These are phyloP conservation scores for Akanthomyces dipterigenus DNA, from an alignment of 2,329 filamentous ascomycete genomes.

Conservation along the genomic window DNA sequence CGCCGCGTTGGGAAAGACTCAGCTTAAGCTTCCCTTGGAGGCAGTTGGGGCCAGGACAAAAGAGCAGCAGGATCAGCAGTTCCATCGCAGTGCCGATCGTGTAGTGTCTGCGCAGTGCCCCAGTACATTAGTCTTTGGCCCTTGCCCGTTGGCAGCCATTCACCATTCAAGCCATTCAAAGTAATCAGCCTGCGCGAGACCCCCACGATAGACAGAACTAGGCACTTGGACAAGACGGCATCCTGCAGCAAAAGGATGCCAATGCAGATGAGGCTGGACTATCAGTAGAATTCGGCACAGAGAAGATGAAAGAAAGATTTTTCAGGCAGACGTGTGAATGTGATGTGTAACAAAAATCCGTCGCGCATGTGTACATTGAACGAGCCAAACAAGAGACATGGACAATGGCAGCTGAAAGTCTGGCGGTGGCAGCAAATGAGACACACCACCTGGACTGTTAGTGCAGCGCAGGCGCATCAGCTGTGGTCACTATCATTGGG, in stretches of 20 bases:
- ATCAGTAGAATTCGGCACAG: background rate
- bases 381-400: background rate
- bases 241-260: background rate
- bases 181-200: background rate
- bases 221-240: background rate
- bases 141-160: background rate
- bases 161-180: background rate
- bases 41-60: background rate
- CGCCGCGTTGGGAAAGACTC: background rate
- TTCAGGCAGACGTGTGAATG: background rate
- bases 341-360: conserved; percentile 2
- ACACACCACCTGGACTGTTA: background rate
- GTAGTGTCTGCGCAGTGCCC: background rate
- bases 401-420: background rate
- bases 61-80: background rate
- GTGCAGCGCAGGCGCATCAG: background rate
- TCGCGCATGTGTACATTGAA: background rate
- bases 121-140: background rate
- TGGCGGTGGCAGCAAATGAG: background rate
- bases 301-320: background rate
- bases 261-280: background rate
- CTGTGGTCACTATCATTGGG: background rate
- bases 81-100: conserved; percentile 2
- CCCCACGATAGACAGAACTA: background rate
- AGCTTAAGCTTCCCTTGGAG: background rate